Conservation (phyloP, 805 yeast genomes). For the Alloascoidea hylecoeti region DNA sequence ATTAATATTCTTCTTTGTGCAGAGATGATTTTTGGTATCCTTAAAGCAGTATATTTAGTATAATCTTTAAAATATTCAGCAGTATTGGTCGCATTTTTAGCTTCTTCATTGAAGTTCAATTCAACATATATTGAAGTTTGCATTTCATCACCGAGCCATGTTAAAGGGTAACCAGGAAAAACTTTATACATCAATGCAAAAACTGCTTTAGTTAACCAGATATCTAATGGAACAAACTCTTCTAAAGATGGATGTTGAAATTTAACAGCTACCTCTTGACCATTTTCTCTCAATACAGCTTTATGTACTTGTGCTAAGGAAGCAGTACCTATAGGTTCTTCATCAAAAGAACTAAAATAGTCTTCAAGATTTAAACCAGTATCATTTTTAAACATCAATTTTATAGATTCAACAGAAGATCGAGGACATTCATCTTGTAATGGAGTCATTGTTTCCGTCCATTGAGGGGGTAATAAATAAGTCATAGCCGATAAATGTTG, state of each 20-base stretch:
- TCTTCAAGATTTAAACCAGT: slow-evolving; percentile 47
- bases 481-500: slow-evolving; percentile 91
- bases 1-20: slow-evolving; percentile 62
- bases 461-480: slow-evolving; percentile 77
- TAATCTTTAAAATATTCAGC: slow-evolving; percentile 46
- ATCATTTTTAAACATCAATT: slow-evolving; percentile 53
- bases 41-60: slow-evolving; percentile 52
- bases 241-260: slow-evolving; percentile 84
- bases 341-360: slow-evolving; percentile 50
- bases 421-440: slow-evolving; percentile 84
- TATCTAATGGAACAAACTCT: slow-evolving; percentile 85
- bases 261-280: slow-evolving; percentile 80
- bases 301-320: slow-evolving; percentile 92
- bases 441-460: slow-evolving; percentile 93
- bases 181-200: slow-evolving; percentile 60
- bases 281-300: slow-evolving; percentile 44
- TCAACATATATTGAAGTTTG: slow-evolving; percentile 82
- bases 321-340: slow-evolving; percentile 84
- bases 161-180: slow-evolving; percentile 87
- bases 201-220: slow-evolving; percentile 61
- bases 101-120: slow-evolving; percentile 78
- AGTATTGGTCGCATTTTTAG: slow-evolving; percentile 64
- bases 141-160: slow-evolving; percentile 93
- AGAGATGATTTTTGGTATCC: slow-evolving; percentile 59
- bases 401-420: slow-evolving; percentile 57